phyloP scores from a whole-genome alignment of 2,329 filamentous ascomycete genomes.

The Xylariaceae sp. region DNA sequence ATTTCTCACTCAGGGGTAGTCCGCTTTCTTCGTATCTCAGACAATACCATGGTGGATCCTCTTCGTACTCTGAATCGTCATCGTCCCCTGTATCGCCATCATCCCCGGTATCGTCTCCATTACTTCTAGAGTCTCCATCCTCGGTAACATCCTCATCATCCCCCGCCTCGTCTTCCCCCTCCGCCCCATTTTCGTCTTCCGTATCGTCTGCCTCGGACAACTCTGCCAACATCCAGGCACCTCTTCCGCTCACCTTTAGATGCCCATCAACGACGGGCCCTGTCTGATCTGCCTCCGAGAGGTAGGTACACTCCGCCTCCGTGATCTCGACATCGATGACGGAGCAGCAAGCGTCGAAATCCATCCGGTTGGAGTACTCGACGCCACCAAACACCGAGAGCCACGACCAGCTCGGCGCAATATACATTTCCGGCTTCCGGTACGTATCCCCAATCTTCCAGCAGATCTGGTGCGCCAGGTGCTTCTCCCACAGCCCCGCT shows the following conservation, averaged over 20 bases:
- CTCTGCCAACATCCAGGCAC: background rate
- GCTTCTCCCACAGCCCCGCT: conserved; percentile 8
- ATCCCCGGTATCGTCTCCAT: background rate
- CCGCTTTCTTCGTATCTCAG: too few relatives aligned
- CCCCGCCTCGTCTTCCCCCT: too few relatives aligned
- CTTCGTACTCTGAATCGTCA: too few relatives aligned
- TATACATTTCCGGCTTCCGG: conserved; percentile 1
- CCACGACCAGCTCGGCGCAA: conserved; percentile 12
- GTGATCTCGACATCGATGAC: conserved; percentile 6
- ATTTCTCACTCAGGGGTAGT: too few relatives aligned
- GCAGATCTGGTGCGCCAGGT: conserved; percentile 7
- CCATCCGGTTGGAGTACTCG: conserved; percentile 5
- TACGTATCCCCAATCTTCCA: conserved; percentile 3
- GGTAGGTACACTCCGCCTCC: conserved; percentile 2
- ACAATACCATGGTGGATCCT: background rate
- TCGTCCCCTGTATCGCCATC: too few relatives aligned
- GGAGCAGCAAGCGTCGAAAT: conserved; percentile 2
- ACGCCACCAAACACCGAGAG: conserved; percentile 7
- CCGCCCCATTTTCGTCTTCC: background rate
- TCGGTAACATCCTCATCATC: too few relatives aligned
- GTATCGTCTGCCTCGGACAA: too few relatives aligned
- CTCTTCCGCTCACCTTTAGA: background rate
- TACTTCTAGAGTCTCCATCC: background rate
- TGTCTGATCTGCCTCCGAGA: background rate
- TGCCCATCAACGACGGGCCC: background rate